A percentile compares a stretch with the other conserved stretches of the same genome.
Conservation (phyloP, 208 protist genomes). For the Acanthamoeba healyi region DNA sequence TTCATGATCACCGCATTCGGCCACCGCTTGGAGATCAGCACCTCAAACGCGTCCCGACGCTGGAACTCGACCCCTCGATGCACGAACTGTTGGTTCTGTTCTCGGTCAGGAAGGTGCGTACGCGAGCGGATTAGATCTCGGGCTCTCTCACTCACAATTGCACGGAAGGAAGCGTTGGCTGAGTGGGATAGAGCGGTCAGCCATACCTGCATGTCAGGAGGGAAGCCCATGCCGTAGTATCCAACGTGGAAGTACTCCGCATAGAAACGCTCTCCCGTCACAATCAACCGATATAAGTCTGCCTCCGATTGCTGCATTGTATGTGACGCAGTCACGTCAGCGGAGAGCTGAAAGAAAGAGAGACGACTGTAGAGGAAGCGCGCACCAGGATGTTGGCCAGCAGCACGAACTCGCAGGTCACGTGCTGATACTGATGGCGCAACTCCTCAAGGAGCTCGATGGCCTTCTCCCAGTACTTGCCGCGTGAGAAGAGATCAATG, state of each 20-base stretch:
- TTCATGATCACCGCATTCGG: conserved; percentile 33
- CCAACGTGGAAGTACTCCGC: conserved; percentile 85
- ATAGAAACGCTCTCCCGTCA: conserved; percentile 80
- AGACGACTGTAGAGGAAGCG: neutral
- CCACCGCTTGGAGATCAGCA: neutral
- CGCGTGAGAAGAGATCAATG: conserved; percentile 81
- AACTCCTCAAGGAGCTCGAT: conserved; percentile 75
- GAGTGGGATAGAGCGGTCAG: conserved; percentile 33
- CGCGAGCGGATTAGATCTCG: too few relatives aligned
- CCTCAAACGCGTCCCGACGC: neutral
- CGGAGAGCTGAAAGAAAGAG: neutral
- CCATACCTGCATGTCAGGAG: neutral
- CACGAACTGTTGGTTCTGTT: conserved; percentile 58
- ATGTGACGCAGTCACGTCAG: too few relatives aligned
- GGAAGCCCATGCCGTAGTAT: conserved; percentile 85
- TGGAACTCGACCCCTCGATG: conserved; percentile 44
- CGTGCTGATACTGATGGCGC: conserved; percentile 76
- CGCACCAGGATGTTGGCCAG: conserved; percentile 77
- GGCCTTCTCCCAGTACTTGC: conserved; percentile 83
- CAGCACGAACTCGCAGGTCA: conserved; percentile 76
- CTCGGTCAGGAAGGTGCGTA: neutral
- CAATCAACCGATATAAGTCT: conserved; percentile 79
- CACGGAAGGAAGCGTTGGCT: too few relatives aligned
- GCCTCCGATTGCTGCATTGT: conserved; percentile 70
- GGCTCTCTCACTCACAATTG: too few relatives aligned